Percentiles rank a stretch among this genome's conserved stretches.
These are phyloP conservation scores for Sodiomyces alkalinus DNA, from an alignment of 2,329 filamentous ascomycete species.

Conservation along the genomic window DNA sequence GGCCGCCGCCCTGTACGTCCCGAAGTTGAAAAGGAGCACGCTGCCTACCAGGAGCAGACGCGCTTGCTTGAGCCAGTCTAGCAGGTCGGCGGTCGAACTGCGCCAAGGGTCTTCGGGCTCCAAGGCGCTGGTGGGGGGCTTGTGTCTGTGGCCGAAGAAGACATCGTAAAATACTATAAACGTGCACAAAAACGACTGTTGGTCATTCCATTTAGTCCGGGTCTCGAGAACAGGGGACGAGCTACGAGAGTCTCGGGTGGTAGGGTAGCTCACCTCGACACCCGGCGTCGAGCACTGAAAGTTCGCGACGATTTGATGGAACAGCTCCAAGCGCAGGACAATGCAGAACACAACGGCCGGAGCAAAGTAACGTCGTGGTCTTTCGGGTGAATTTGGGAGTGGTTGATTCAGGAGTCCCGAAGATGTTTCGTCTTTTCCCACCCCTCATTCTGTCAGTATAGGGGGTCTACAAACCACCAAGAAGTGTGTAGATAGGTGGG, in stretches of 20 bases:
- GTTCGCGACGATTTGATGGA: slow-evolving; percentile 27
- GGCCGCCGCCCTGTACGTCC: slow-evolving; percentile 24
- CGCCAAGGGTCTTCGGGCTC: slow-evolving; percentile 32
- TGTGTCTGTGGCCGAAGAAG: slow-evolving; percentile 17
- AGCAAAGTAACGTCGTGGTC: slow-evolving; percentile 30
- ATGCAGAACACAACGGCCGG: slow-evolving; percentile 27
- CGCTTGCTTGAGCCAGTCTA: slow-evolving; percentile 29
- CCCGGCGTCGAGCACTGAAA: slow-evolving; percentile 35
- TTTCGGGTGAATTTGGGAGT: slow-evolving; percentile 20
- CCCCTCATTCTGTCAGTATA: too few species aligned
- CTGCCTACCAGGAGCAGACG: slow-evolving; percentile 20
- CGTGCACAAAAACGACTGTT: slow-evolving; percentile 31
- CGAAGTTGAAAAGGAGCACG: slow-evolving; percentile 23
- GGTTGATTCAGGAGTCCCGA: too few species aligned
- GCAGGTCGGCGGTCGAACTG: slow-evolving; percentile 30
- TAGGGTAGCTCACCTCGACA: slow-evolving; percentile 26
- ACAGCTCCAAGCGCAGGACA: slow-evolving; percentile 30
- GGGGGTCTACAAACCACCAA: too few species aligned
- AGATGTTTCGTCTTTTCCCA: too few species aligned
- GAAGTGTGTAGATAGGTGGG: too few species aligned
- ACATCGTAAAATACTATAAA: slow-evolving; percentile 29
- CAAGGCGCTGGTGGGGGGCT: slow-evolving; percentile 8
- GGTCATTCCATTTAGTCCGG: background rate
- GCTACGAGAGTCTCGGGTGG: too few species aligned
- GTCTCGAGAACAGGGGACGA: background rate